Evolutionary conservation across 1,284 basidiomycete species (phyloP).

Genomic region (Ceratobasidium theobromae): DNA sequence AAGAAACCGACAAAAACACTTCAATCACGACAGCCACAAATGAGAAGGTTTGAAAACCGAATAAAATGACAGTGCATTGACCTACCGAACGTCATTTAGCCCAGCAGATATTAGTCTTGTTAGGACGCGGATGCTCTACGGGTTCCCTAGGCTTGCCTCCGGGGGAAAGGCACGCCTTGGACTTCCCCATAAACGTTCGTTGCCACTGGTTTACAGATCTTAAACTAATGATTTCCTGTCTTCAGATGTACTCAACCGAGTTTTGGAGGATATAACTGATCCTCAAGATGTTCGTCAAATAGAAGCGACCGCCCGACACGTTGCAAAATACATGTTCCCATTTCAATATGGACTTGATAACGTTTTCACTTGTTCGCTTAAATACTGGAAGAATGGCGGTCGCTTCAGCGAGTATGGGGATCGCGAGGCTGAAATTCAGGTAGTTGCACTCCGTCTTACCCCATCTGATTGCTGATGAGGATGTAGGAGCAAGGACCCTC

Average conservation of each 20-base stretch:
- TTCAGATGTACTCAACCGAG: constrained; percentile 62
- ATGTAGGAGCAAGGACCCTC: constrained; percentile 50
- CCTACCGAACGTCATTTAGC: not conserved
- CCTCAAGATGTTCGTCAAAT: constrained; percentile 8
- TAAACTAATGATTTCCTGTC: constrained; percentile 27
- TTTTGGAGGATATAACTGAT: not conserved
- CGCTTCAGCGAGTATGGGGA: constrained; percentile 57
- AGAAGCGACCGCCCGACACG: constrained; percentile 54
- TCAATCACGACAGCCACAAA: not conserved
- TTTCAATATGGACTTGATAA: constrained; percentile 69
- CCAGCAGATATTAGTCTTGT: constrained; percentile 56
- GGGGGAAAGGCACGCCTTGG: constrained; percentile 54
- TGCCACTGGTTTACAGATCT: not conserved
- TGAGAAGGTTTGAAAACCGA: not conserved
- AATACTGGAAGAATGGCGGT: constrained; percentile 38
- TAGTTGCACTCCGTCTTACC: constrained; percentile 40
- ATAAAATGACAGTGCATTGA: not conserved
- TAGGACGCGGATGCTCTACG: constrained; percentile 67
- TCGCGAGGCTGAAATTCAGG: constrained; percentile 73
- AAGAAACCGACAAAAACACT: not conserved
- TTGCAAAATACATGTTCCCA: constrained; percentile 83
- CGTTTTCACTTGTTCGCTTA: constrained; percentile 48
- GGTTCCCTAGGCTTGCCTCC: constrained; percentile 56
- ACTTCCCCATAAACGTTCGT: constrained; percentile 65
- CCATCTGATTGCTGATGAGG: constrained; percentile 30